Evolutionary conservation across 192 early-diverging fungal genomes (phyloP).

Genomic region (Podila epicladia): DNA sequence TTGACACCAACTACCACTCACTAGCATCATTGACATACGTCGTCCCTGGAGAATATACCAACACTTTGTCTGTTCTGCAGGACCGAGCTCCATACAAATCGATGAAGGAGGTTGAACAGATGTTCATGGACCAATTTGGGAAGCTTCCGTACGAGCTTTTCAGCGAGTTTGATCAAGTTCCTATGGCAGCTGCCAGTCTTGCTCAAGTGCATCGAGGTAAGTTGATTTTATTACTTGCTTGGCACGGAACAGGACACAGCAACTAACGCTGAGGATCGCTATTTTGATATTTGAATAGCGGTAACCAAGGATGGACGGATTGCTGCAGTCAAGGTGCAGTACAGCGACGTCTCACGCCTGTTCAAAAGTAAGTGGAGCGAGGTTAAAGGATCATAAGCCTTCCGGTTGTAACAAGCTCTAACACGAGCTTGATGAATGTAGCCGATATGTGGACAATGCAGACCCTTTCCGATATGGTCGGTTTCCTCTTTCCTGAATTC

Average conservation of each 20-base stretch:
- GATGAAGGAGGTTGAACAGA: slow-evolving; percentile 53
- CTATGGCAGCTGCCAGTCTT: slow-evolving; percentile 58
- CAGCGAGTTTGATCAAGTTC: slow-evolving; percentile 55
- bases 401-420: not conserved
- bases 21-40: slow-evolving; percentile 56
- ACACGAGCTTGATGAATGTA: not conserved
- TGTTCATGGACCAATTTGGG: slow-evolving; percentile 56
- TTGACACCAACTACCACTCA: not conserved
- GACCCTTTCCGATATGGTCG: slow-evolving; percentile 55
- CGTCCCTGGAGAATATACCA: slow-evolving; percentile 57
- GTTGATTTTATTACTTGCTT: not conserved
- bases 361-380: slow-evolving; percentile 39
- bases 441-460: slow-evolving; percentile 61
- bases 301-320: slow-evolving; percentile 52
- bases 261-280: too few relatives aligned
- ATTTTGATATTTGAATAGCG: slow-evolving; percentile 23
- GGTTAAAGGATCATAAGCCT: not conserved
- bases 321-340: slow-evolving; percentile 60
- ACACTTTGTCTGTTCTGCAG: slow-evolving; percentile 57
- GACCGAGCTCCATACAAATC: slow-evolving; percentile 57
- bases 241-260: too few relatives aligned
- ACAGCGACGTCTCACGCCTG: slow-evolving; percentile 56
- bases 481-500: slow-evolving; percentile 57
- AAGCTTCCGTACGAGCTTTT: slow-evolving; percentile 50
- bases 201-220: slow-evolving; percentile 61